Conservation (phyloP, 371 early-diverging fungal genomes). For the Lichtheimia hyalospora region DNA sequence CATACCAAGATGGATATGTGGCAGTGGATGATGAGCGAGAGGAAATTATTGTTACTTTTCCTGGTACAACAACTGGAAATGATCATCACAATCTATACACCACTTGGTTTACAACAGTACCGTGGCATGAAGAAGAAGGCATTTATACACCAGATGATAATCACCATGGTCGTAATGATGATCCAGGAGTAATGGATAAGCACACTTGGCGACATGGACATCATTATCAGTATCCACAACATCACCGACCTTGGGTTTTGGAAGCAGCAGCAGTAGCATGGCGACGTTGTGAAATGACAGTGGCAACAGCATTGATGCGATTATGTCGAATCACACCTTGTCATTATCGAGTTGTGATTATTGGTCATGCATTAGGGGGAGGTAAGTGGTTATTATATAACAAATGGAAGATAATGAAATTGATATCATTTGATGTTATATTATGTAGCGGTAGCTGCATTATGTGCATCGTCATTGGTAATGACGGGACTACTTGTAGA, state of each 20-base stretch:
- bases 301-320: constrained; percentile 41
- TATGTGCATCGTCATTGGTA: constrained; percentile 41
- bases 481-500: constrained; percentile 30
- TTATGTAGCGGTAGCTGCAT: constrained; percentile 31
- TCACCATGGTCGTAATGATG: no score
- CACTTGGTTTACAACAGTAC: constrained; percentile 26
- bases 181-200: no score
- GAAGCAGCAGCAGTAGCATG: constrained; percentile 38
- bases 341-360: constrained; percentile 36
- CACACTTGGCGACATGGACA: no score
- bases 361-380: constrained; percentile 37
- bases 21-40: constrained; percentile 25
- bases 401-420: background rate
- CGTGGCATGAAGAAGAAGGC: constrained; percentile 27
- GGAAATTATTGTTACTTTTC: constrained; percentile 38
- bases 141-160: no score
- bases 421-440: background rate
- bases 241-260: constrained; percentile 24
- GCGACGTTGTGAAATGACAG: constrained; percentile 39
- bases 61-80: constrained; percentile 21
- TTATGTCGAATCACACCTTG: constrained; percentile 25
- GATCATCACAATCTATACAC: constrained; percentile 19
- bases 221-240: background rate
- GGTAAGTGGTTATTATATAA: constrained; percentile 14
- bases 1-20: no score